These are phyloP conservation scores for Aureobasidium sp. DNA, from an alignment of 2,329 filamentous ascomycete species.

Conservation along the genomic window DNA sequence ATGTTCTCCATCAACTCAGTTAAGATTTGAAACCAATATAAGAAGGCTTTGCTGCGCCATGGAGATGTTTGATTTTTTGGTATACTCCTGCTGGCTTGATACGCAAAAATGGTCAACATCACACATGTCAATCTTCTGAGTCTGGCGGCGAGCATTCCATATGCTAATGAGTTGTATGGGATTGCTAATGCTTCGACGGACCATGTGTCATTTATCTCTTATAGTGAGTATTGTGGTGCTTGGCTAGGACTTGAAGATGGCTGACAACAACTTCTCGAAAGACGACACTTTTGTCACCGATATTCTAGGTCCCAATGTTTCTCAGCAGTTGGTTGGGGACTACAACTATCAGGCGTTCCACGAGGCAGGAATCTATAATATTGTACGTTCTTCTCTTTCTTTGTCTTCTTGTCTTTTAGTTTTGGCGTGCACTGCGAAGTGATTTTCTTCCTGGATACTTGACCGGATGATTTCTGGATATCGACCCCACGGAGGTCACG, in stretches of 20 bases:
- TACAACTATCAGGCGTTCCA: constrained; percentile 28
- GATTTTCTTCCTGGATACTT: too few relatives aligned
- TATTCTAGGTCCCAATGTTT: constrained; percentile 25
- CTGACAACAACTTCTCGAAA: constrained; percentile 22
- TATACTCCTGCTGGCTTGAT: not conserved
- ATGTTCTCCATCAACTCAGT: not conserved
- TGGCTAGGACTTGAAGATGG: not conserved
- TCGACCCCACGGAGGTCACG: too few relatives aligned
- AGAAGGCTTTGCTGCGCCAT: not conserved
- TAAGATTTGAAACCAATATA: not conserved
- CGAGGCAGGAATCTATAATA: constrained; percentile 30
- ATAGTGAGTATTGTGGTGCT: constrained; percentile 19
- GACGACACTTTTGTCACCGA: constrained; percentile 23
- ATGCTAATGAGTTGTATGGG: constrained; percentile 20
- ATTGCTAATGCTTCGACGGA: not conserved
- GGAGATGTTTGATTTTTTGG: not conserved
- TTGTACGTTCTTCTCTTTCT: not conserved
- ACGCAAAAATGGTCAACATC: constrained; percentile 26
- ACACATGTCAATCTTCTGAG: constrained; percentile 25
- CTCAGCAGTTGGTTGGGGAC: constrained; percentile 21
- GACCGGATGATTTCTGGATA: too few relatives aligned
- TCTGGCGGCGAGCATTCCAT: constrained; percentile 25
- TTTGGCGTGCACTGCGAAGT: too few relatives aligned
- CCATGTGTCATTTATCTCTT: constrained; percentile 17
- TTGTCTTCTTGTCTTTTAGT: too few relatives aligned